These are phyloP conservation scores for Rhodamnia argentea DNA, from an alignment of 345 rosid species.

Conservation along the genomic window DNA sequence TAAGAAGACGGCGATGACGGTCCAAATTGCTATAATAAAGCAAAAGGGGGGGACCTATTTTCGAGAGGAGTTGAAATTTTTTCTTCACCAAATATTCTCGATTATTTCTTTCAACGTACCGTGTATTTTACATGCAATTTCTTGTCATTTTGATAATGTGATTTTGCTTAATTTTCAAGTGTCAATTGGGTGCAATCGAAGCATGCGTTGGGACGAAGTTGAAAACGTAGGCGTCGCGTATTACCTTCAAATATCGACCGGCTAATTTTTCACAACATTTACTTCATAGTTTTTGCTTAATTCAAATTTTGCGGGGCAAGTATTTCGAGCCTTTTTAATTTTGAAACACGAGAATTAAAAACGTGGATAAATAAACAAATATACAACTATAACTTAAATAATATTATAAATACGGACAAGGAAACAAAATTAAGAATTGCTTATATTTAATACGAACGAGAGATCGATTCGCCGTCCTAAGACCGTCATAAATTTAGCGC, in stretches of 20 bases:
- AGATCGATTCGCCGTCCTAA: not conserved
- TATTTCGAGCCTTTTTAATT: too few relatives aligned
- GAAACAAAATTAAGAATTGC: not conserved
- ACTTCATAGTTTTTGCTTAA: too few relatives aligned
- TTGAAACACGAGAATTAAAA: too few relatives aligned
- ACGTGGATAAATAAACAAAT: not conserved
- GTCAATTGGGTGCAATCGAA: too few relatives aligned
- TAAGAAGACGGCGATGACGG: rapidly evolving
- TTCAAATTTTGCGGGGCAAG: too few relatives aligned
- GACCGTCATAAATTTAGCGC: too few relatives aligned
- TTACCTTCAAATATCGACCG: too few relatives aligned
- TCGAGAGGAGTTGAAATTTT: not conserved
- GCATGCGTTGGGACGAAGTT: too few relatives aligned
- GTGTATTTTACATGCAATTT: not conserved
- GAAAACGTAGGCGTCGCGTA: too few relatives aligned
- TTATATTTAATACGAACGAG: not conserved
- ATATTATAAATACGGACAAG: not conserved
- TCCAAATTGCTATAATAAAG: rapidly evolving
- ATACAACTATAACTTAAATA: not conserved
- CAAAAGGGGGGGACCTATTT: not conserved
- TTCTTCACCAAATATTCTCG: not conserved
- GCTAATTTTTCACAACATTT: too few relatives aligned
- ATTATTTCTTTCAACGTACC: not conserved
- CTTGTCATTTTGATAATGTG: not conserved
- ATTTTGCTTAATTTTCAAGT: too few relatives aligned